Percentiles rank a stretch among this genome's conserved stretches.
Conservation (phyloP, 2,329 filamentous ascomycete species). For the Aspergillus niger region DNA sequence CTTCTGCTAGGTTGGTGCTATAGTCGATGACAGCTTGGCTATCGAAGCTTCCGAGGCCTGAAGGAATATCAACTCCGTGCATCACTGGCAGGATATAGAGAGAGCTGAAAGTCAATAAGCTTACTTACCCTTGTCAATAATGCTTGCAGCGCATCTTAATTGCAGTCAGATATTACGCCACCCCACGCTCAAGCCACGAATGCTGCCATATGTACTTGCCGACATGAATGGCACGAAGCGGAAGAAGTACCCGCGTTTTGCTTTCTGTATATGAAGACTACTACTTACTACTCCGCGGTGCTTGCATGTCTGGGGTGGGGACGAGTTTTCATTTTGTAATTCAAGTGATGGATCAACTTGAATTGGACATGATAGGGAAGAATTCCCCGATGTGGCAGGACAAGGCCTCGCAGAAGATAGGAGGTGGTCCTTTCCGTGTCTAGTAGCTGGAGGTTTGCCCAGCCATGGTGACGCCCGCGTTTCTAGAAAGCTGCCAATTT, state of each 20-base stretch:
- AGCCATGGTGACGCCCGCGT: background rate
- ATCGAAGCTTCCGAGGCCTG: background rate
- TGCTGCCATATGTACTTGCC: background rate
- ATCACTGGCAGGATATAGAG: background rate
- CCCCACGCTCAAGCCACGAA: background rate
- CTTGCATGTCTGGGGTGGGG: background rate
- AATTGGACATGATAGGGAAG: background rate
- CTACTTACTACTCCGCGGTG: background rate
- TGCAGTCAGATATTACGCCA: background rate
- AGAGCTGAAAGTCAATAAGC: background rate
- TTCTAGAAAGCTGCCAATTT: slow-evolving; percentile 1
- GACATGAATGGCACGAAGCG: background rate
- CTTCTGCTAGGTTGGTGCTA: background rate
- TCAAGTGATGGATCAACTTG: background rate
- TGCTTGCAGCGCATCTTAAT: background rate
- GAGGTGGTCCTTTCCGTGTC: background rate
- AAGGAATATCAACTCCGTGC: background rate
- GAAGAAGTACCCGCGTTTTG: background rate
- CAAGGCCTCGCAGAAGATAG: background rate
- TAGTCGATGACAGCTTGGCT: slow-evolving; percentile 1
- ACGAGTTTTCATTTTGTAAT: background rate
- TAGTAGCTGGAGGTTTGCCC: background rate
- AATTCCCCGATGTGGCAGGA: background rate
- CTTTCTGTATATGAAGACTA: background rate
- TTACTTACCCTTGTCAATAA: background rate